Percentiles rank a stretch among this genome's conserved stretches.
Evolutionary conservation across 495 filamentous ascomycete genomes (phyloP).

Genomic region (Xylaria longipes): DNA sequence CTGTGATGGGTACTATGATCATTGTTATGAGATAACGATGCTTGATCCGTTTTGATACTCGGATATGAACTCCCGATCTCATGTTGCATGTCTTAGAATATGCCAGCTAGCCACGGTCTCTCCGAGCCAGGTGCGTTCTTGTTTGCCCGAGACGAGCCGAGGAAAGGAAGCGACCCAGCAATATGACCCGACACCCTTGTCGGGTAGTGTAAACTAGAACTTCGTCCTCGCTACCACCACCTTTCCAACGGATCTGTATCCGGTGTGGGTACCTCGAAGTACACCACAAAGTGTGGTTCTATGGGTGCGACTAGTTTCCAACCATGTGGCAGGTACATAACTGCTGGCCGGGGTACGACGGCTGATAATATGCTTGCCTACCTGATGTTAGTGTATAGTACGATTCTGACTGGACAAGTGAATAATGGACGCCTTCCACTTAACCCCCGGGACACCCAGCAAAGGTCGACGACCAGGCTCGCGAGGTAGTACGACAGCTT

Average conservation of each 20-base stretch:
- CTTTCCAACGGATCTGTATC: neutral
- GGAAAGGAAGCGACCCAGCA: neutral
- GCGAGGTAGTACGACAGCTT: slow-evolving; percentile 16
- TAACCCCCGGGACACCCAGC: slow-evolving; percentile 15
- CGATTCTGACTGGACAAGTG: neutral
- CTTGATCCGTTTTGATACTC: neutral
- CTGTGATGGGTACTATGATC: neutral
- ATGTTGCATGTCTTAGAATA: neutral
- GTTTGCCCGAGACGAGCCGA: neutral
- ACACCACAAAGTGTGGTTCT: neutral
- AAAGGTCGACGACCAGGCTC: slow-evolving; percentile 4
- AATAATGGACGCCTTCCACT: slow-evolving; percentile 29
- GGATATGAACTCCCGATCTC: neutral
- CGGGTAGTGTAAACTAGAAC: neutral
- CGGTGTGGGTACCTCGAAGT: neutral
- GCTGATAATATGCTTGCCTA: neutral
- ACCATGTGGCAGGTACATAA: neutral
- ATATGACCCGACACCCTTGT: neutral
- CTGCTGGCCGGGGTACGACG: neutral
- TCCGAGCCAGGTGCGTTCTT: neutral
- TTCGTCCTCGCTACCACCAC: neutral
- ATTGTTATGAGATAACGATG: neutral
- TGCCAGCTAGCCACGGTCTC: neutral
- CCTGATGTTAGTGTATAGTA: neutral
- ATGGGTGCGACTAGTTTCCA: neutral